Conservation (phyloP, 129 eudicot species). For the Flaveria trinervia region DNA sequence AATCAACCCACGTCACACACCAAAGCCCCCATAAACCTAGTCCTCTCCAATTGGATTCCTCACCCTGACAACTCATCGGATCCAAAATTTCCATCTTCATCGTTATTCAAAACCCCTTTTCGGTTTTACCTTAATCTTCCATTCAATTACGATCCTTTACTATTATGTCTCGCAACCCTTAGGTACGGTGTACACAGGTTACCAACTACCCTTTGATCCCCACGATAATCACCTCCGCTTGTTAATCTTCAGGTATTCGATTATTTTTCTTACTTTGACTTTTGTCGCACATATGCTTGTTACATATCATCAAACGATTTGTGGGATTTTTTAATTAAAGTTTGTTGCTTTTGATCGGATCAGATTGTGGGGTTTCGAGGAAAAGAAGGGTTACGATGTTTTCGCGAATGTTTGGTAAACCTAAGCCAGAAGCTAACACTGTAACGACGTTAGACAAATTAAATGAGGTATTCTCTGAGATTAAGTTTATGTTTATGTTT, state of each 20-base stretch:
- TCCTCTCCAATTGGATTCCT: conserved; percentile 13
- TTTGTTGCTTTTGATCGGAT: conserved; percentile 35
- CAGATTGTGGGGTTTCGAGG: conserved; percentile 18
- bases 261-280: conserved; percentile 16
- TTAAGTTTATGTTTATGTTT: not conserved
- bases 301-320: conserved; percentile 13
- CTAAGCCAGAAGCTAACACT: conserved; percentile 64
- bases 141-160: not conserved
- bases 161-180: not conserved
- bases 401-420: conserved; percentile 60
- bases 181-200: no score
- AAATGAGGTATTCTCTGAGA: conserved; percentile 50
- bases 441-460: conserved; percentile 58
- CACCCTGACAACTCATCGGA: not conserved
- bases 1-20: no score
- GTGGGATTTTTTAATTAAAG: conserved; percentile 15
- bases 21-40: not conserved
- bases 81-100: conserved; percentile 22
- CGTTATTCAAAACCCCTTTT: conserved; percentile 24
- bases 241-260: conserved; percentile 17
- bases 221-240: conserved; percentile 9
- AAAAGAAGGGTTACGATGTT: conserved; percentile 41
- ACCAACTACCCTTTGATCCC: not conserved
- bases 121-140: conserved; percentile 1
- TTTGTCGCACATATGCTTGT: not conserved